Conservation (phyloP, 768 basidiomycete genomes). For the Cyclocybe aegerita region DNA sequence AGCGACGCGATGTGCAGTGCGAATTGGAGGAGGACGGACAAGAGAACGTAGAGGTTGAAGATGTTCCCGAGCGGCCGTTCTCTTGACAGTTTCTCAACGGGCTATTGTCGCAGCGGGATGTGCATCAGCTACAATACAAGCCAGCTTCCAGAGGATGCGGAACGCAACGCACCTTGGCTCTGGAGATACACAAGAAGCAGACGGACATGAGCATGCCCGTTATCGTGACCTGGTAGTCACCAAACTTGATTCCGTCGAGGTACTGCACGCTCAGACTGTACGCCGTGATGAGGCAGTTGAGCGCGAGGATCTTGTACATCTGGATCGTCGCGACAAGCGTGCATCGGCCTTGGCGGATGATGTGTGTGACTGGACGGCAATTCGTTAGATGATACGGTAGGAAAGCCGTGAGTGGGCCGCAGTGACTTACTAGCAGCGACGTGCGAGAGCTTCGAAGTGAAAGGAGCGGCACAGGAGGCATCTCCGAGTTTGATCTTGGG, state of each 20-base stretch:
- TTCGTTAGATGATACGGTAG: no score
- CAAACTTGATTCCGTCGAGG: conserved; percentile 98
- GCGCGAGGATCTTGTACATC: conserved; percentile 99
- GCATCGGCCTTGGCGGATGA: conserved; percentile 97
- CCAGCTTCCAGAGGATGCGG: neutral
- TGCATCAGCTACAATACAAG: neutral
- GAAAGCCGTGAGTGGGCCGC: no score
- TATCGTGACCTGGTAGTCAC: conserved; percentile 97
- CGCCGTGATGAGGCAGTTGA: conserved; percentile 98
- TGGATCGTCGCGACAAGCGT: conserved; percentile 98
- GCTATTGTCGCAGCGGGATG: conserved; percentile 43
- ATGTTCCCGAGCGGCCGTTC: conserved; percentile 95
- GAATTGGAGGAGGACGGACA: conserved; percentile 92
- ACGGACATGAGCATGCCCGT: conserved; percentile 98
- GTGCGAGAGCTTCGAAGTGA: conserved; percentile 97
- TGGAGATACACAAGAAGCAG: conserved; percentile 97
- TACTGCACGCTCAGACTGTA: conserved; percentile 98
- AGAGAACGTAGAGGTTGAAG: conserved; percentile 93
- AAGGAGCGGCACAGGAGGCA: conserved; percentile 97
- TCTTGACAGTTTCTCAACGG: conserved; percentile 92
- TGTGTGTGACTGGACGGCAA: conserved; percentile 73
- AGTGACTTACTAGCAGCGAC: conserved; percentile 84
- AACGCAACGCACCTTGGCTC: conserved; percentile 77
- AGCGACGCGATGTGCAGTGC: conserved; percentile 88
- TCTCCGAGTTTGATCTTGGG: conserved; percentile 99